Evolutionary conservation across 306 rosid genomes (phyloP).

Genomic region (Ceratonia siliqua): DNA sequence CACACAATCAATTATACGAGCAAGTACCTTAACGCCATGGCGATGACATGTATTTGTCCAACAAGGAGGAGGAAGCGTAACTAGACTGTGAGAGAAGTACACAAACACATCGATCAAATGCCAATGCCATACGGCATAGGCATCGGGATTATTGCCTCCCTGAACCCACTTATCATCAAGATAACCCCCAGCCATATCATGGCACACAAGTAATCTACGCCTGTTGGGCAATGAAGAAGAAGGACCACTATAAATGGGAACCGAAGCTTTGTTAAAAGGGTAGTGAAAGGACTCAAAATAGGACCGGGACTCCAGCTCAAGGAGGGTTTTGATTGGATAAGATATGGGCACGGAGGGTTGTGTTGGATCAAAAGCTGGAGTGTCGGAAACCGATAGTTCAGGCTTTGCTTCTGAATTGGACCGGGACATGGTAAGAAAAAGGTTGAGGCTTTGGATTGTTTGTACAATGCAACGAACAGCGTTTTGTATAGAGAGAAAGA

Average conservation of each 20-base stretch:
- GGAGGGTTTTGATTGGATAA: conserved; percentile 81
- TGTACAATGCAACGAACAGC: conserved; percentile 17
- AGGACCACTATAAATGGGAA: conserved; percentile 39
- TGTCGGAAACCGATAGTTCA: conserved; percentile 20
- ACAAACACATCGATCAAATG: conserved; percentile 85
- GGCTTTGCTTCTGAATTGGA: conserved; percentile 22
- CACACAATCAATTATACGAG: not conserved
- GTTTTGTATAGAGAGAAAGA: conserved; percentile 29
- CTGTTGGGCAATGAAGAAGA: conserved; percentile 55
- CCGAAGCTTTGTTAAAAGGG: conserved; percentile 75
- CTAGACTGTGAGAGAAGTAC: conserved; percentile 78
- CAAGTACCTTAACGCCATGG: conserved; percentile 85
- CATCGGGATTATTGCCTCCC: conserved; percentile 75
- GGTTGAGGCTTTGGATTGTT: conserved; percentile 12
- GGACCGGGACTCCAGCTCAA: conserved; percentile 66
- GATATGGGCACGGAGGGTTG: conserved; percentile 72
- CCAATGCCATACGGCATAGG: conserved; percentile 93
- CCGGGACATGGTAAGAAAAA: conserved; percentile 41
- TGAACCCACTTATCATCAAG: conserved; percentile 86
- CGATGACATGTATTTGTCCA: conserved; percentile 83
- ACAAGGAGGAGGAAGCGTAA: conserved; percentile 87
- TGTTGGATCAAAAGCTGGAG: conserved; percentile 62
- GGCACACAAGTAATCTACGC: conserved; percentile 81
- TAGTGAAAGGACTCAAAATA: conserved; percentile 85
- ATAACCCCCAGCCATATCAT: conserved; percentile 91